phyloP scores from a whole-genome alignment of 2,329 filamentous ascomycete genomes.

The Aspergillus carbonarius region DNA sequence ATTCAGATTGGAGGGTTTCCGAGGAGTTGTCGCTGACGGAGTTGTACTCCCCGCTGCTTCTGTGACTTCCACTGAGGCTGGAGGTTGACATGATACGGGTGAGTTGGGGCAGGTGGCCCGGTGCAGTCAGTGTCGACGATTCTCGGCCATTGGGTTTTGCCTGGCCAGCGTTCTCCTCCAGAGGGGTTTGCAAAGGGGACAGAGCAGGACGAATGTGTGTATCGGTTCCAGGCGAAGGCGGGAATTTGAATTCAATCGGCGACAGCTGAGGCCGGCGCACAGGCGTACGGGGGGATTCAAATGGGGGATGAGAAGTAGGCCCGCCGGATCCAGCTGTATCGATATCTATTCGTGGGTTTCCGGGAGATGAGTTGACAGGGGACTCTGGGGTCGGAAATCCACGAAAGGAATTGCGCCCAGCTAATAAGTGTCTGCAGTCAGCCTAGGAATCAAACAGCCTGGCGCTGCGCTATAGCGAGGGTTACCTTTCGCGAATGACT shows the following conservation, averaged over 20 bases:
- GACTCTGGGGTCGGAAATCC: slow-evolving; percentile 33
- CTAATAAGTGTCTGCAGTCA: slow-evolving; percentile 18
- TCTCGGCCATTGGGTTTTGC: slow-evolving; percentile 25
- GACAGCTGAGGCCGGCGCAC: slow-evolving; percentile 38
- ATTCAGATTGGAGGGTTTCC: slow-evolving; percentile 90
- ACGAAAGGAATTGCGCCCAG: slow-evolving; percentile 35
- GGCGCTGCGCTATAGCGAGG: no score
- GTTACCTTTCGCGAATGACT: slow-evolving; percentile 41
- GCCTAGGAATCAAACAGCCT: not conserved
- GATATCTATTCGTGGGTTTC: slow-evolving; percentile 34
- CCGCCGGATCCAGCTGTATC: slow-evolving; percentile 26
- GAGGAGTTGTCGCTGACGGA: slow-evolving; percentile 92
- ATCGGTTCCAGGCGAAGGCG: slow-evolving; percentile 42
- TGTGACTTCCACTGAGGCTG: slow-evolving; percentile 73
- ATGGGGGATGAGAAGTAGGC: slow-evolving; percentile 34
- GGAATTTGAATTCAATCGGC: slow-evolving; percentile 57
- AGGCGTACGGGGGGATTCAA: slow-evolving; percentile 43
- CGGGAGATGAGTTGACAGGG: slow-evolving; percentile 27
- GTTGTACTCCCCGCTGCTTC: slow-evolving; percentile 94
- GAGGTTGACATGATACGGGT: slow-evolving; percentile 70
- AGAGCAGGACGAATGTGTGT: slow-evolving; percentile 25
- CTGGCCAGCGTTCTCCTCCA: slow-evolving; percentile 22
- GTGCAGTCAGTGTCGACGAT: slow-evolving; percentile 25
- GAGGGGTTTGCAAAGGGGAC: slow-evolving; percentile 31
- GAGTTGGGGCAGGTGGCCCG: slow-evolving; percentile 48